These are phyloP conservation scores for Centrapalus pauciflorus DNA, from an alignment of 129 eudicot genomes.

Conservation along the genomic window DNA sequence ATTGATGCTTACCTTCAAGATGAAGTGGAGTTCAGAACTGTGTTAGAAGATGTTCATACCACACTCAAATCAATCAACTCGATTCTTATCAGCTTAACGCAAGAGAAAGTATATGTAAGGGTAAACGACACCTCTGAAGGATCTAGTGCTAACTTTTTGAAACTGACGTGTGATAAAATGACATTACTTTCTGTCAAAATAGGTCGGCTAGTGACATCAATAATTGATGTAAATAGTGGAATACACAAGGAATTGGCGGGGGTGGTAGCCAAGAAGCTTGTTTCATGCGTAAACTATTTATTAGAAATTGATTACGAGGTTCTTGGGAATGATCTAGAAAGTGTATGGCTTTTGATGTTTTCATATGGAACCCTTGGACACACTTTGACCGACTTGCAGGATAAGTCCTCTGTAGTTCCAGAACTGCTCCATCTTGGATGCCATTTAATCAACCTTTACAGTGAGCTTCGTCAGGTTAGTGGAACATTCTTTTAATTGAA, in stretches of 20 bases:
- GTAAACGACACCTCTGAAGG: slow-evolving; percentile 84
- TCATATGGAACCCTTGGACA: slow-evolving; percentile 49
- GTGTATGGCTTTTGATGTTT: slow-evolving; percentile 73
- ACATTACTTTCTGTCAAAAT: slow-evolving; percentile 48
- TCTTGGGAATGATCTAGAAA: slow-evolving; percentile 73
- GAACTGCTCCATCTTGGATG: slow-evolving; percentile 63
- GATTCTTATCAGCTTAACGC: slow-evolving; percentile 39
- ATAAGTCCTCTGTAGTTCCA: slow-evolving; percentile 32
- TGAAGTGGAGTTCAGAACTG: slow-evolving; percentile 30
- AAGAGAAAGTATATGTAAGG: slow-evolving; percentile 58
- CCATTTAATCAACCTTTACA: slow-evolving; percentile 57
- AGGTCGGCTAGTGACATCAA: slow-evolving; percentile 29
- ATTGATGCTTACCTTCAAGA: slow-evolving; percentile 37
- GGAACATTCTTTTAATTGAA: background rate
- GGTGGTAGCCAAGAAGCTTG: slow-evolving; percentile 50
- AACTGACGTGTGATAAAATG: slow-evolving; percentile 36
- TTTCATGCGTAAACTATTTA: slow-evolving; percentile 43
- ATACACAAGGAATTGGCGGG: slow-evolving; percentile 29
- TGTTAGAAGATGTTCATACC: slow-evolving; percentile 29
- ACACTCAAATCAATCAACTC: slow-evolving; percentile 53
- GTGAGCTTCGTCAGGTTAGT: slow-evolving; percentile 98
- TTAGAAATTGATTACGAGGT: slow-evolving; percentile 80
- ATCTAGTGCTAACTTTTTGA: slow-evolving; percentile 68
- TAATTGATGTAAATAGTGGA: slow-evolving; percentile 22
- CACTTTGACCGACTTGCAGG: slow-evolving; percentile 25